These are phyloP conservation scores for Penicillium roqueforti DNA, from an alignment of 495 filamentous ascomycete species.

Conservation along the genomic window DNA sequence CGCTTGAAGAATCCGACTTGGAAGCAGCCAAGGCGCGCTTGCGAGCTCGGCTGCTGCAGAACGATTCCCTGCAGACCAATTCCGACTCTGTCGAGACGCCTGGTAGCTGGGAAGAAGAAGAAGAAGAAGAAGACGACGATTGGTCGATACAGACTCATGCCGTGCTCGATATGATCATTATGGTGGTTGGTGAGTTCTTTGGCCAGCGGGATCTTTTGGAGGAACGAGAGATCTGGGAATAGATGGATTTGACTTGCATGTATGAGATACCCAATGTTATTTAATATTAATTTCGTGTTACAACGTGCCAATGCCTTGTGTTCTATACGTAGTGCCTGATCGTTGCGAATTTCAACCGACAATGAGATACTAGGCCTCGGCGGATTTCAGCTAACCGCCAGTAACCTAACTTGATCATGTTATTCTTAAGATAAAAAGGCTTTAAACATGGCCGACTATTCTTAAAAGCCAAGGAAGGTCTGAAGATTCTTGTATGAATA, in stretches of 20 bases:
- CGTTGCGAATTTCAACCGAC: too few relatives aligned
- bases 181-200: conserved; percentile 82
- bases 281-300: neutral
- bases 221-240: conserved; percentile 53
- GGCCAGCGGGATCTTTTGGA: conserved; percentile 84
- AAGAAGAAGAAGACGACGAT: conserved; percentile 10
- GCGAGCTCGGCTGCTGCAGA: conserved; percentile 49
- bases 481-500: too few relatives aligned
- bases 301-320: neutral
- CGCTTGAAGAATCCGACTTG: conserved; percentile 30
- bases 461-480: too few relatives aligned
- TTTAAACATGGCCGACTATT: too few relatives aligned
- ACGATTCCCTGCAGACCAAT: conserved; percentile 20
- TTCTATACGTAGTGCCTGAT: conserved; percentile 2
- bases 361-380: too few relatives aligned
- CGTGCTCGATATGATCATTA: conserved; percentile 88
- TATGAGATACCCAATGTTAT: conserved; percentile 18
- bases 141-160: conserved; percentile 31
- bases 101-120: neutral
- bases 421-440: too few relatives aligned
- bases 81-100: conserved; percentile 8
- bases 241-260: neutral
- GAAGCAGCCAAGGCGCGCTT: conserved; percentile 58
- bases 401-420: too few relatives aligned
- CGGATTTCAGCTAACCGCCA: too few relatives aligned